Evolutionary conservation across 169 alveolate genomes (phyloP).

Genomic region (Besnoitia besnoiti): DNA sequence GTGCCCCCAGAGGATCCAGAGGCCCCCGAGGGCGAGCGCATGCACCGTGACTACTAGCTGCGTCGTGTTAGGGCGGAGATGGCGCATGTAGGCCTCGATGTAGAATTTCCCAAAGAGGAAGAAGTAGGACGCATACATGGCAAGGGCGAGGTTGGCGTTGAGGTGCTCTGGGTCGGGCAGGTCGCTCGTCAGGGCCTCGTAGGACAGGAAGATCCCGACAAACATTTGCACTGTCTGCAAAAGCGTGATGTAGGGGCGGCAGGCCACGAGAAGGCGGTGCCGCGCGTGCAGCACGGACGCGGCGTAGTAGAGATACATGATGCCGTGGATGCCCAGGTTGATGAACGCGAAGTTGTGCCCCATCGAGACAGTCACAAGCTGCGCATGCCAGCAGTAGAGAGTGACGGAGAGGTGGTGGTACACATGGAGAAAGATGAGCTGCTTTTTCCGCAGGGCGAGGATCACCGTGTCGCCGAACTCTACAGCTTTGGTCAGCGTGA

Average conservation of each 20-base stretch:
- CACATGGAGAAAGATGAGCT: conserved; percentile 75
- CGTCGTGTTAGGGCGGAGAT: conserved; percentile 53
- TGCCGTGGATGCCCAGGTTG: conserved; percentile 75
- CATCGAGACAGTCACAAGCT: conserved; percentile 72
- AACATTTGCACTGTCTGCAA: conserved; percentile 64
- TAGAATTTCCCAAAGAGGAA: conserved; percentile 69
- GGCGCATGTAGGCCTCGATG: conserved; percentile 61
- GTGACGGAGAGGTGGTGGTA: conserved; percentile 80
- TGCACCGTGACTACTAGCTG: conserved; percentile 54
- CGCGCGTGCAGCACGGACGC: conserved; percentile 40
- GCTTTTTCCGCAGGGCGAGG: conserved; percentile 72
- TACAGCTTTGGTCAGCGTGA: conserved; percentile 75
- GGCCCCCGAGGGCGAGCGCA: conserved; percentile 57
- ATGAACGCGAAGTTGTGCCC: conserved; percentile 78
- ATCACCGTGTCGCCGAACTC: conserved; percentile 80
- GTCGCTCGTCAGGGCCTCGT: conserved; percentile 49
- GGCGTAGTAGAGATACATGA: conserved; percentile 80
- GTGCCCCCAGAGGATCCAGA: conserved; percentile 21
- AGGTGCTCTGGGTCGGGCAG: conserved; percentile 24
- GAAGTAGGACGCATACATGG: conserved; percentile 67
- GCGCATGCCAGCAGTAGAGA: conserved; percentile 78
- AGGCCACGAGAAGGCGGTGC: conserved; percentile 41
- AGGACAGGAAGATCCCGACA: conserved; percentile 54
- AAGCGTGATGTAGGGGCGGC: conserved; percentile 62
- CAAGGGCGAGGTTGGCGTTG: conserved; percentile 56